Evolutionary conservation across 2,329 filamentous ascomycete genomes (phyloP).

Genomic region (Colletotrichum sp.): DNA sequence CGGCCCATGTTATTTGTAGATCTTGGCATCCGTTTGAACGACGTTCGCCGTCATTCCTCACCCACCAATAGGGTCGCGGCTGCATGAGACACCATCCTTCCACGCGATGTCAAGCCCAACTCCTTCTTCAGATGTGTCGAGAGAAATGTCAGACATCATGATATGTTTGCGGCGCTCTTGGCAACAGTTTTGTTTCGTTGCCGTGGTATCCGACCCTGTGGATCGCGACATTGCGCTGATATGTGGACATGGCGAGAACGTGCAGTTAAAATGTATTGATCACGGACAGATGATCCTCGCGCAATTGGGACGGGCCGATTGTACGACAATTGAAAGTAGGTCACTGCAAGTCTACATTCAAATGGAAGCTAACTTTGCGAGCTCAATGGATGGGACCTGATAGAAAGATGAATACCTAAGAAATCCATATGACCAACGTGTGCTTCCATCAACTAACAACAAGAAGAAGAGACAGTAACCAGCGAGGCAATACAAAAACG

Average conservation of each 20-base stretch:
- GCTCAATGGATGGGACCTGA: not conserved
- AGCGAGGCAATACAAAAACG: not conserved
- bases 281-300: not conserved
- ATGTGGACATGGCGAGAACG: not conserved
- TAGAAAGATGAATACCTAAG: not conserved
- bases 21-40: not conserved
- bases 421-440: not conserved
- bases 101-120: not conserved
- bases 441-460: not conserved
- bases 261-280: not conserved
- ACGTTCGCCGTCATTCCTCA: not conserved
- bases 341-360: not conserved
- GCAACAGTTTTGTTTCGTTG: not conserved
- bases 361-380: not conserved
- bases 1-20: not conserved
- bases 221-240: not conserved
- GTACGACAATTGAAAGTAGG: accelerated
- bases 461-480: not conserved
- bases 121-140: not conserved
- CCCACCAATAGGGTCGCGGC: not conserved
- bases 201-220: not conserved
- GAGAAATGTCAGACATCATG: not conserved
- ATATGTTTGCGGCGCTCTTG: not conserved
- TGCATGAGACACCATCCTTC: not conserved
- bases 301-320: not conserved